Base-by-base conservation (phyloP, 2,329 filamentous ascomycete species). In the Xylaria sp. region DNA sequence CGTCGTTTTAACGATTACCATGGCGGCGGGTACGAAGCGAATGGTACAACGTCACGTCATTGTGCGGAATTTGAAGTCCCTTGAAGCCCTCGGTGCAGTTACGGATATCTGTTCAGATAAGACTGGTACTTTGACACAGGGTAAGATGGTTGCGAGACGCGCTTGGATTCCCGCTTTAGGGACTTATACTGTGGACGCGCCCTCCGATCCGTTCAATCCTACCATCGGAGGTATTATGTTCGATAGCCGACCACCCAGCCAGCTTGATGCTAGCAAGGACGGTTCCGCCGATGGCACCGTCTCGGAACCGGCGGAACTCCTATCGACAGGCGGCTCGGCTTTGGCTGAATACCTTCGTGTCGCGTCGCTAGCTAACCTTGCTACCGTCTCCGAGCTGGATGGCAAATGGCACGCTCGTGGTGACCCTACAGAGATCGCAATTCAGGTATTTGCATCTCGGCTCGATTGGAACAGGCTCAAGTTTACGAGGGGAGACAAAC, bases 351-450 rank as follows among this genome's bases (percentile, higher is more conserved):
- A 86, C 74, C 83, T 92, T 36, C 82, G 85, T 48, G 85, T 90
- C 27, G 86, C 88, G 2, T 85, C 88, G 0, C 82, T 91, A 58
- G 84, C 84, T 55, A 88, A 87, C 72, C 78, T 88, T 14, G 85
- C 85, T 3, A 83, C 81, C 3, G 81, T 89, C 4, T 81, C 81
- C 54, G 74, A 79, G 56, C 79, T 81, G 54, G 79, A 81, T 1
- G 80, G 81, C 0, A 79, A 82, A 45, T 91, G 89, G 89, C 82
- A 85, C 57, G 87, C 88, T 48, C 85, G 87, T 60, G 89, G 89
- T 48, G 88, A 91, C 73, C 88, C 89, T 0, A 92, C 90, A 0
- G 90, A 92, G 73, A 91, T 92, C 64, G 90, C 90, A 4, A 90
- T 93, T 34, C 89, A 92, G 73, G 90, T 92, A 0, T 90, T 92